A percentile compares a stretch with the other conserved stretches of the same genome.
phyloP scores from a whole-genome alignment of 164 flowering plant genomes.

The Akebia trifoliata region DNA sequence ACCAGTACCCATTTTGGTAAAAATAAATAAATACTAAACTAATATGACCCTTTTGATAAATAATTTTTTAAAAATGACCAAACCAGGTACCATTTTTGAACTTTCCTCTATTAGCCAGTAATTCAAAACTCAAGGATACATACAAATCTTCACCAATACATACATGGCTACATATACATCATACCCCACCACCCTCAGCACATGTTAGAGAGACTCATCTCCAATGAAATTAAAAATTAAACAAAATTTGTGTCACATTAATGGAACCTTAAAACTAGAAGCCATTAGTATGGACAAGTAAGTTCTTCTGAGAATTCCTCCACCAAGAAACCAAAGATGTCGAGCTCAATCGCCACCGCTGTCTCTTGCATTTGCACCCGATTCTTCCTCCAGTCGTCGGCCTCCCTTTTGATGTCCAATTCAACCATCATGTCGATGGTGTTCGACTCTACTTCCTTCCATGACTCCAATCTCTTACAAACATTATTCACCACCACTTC shows the following conservation, averaged over 20 bases:
- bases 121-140: not conserved
- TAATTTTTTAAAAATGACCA: too few relatives aligned
- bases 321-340: conserved; percentile 43
- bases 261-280: not conserved
- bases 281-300: not conserved
- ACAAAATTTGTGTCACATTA: conserved; percentile 8
- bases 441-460: conserved; percentile 57
- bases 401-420: conserved; percentile 44
- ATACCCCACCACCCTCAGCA: not conserved
- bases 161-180: conserved; percentile 3
- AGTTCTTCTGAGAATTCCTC: conserved; percentile 63
- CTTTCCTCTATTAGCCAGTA: too few relatives aligned
- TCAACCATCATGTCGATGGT: conserved; percentile 89
- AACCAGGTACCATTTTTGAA: too few relatives aligned
- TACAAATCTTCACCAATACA: conserved; percentile 1
- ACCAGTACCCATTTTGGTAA: too few relatives aligned
- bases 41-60: too few relatives aligned
- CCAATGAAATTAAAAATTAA: not conserved
- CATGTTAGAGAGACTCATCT: not conserved
- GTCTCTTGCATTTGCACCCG: conserved; percentile 33
- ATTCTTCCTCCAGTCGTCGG: conserved; percentile 42
- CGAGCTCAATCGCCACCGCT: conserved; percentile 43
- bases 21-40: too few relatives aligned
- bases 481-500: conserved; percentile 35
- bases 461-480: conserved; percentile 50